These are phyloP conservation scores for Omphalotus guepiniiformis DNA, from an alignment of 768 basidiomycete species.

Conservation along the genomic window DNA sequence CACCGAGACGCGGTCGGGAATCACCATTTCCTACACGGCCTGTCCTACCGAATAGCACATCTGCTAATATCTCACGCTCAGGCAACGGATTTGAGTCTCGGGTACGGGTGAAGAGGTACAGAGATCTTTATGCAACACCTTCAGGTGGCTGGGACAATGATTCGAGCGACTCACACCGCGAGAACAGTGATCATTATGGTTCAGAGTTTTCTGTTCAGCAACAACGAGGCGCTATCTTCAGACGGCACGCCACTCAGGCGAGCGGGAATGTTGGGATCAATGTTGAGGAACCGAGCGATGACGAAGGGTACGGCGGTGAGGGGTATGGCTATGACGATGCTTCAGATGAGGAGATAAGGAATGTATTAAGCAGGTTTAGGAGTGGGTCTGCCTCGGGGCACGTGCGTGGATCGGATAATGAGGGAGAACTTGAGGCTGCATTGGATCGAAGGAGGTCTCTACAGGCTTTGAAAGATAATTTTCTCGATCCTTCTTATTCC, in stretches of 20 bases:
- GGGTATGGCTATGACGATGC: slow-evolving; percentile 21
- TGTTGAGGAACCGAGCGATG: slow-evolving; percentile 13
- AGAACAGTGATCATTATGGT: not conserved
- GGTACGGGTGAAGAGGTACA: slow-evolving; percentile 25
- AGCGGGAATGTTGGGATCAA: slow-evolving; percentile 11
- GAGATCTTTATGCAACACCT: slow-evolving; percentile 27
- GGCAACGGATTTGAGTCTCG: slow-evolving; percentile 21
- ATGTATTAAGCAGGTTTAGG: slow-evolving; percentile 37
- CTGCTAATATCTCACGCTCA: slow-evolving; percentile 16
- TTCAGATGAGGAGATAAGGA: slow-evolving; percentile 28
- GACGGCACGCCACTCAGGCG: slow-evolving; percentile 2
- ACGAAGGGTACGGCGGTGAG: slow-evolving; percentile 21
- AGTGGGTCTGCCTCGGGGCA: slow-evolving; percentile 13
- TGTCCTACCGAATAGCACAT: slow-evolving; percentile 19
- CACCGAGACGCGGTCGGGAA: slow-evolving; percentile 40
- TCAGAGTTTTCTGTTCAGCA: slow-evolving; percentile 6
- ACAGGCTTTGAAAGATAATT: slow-evolving; percentile 10
- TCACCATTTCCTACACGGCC: slow-evolving; percentile 49
- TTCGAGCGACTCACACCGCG: not conserved
- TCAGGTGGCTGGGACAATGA: slow-evolving; percentile 4
- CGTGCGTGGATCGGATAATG: slow-evolving; percentile 4
- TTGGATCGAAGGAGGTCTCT: slow-evolving; percentile 29
- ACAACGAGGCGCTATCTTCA: too few relatives aligned
- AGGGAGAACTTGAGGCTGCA: slow-evolving; percentile 15
- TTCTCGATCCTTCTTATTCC: slow-evolving; percentile 1